Percentiles rank a stretch among this genome's conserved stretches.
Evolutionary conservation across 345 rosid species (phyloP).

Genomic region (Conringia planisiliqua): DNA sequence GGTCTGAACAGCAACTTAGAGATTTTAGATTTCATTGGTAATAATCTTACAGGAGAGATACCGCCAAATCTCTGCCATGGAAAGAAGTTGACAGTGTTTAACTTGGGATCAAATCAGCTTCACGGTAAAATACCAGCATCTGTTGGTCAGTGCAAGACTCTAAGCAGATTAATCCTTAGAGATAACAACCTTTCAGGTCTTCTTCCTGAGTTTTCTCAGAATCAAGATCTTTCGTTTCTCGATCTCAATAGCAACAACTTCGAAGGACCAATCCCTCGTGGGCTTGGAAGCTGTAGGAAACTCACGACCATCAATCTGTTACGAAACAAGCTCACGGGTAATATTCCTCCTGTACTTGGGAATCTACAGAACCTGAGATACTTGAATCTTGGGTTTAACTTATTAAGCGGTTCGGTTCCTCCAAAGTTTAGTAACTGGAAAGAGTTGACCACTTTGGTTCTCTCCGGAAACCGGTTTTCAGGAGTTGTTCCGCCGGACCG

Average conservation of each 20-base stretch:
- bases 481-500: slow-evolving; percentile 51
- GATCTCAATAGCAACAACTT: slow-evolving; percentile 53
- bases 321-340: slow-evolving; percentile 49
- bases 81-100: slow-evolving; percentile 44
- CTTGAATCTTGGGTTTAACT: slow-evolving; percentile 57
- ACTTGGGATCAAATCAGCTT: slow-evolving; percentile 54
- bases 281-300: slow-evolving; percentile 47
- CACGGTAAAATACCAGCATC: slow-evolving; percentile 52
- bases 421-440: slow-evolving; percentile 47
- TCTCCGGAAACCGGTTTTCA: slow-evolving; percentile 51
- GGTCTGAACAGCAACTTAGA: slow-evolving; percentile 64
- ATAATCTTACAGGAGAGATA: slow-evolving; percentile 57
- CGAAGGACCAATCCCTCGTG: slow-evolving; percentile 53
- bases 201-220: slow-evolving; percentile 52
- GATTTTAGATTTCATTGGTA: slow-evolving; percentile 56
- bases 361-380: slow-evolving; percentile 40
- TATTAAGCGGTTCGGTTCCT: slow-evolving; percentile 51
- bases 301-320: slow-evolving; percentile 50
- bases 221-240: slow-evolving; percentile 38
- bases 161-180: slow-evolving; percentile 54
- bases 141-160: slow-evolving; percentile 48
- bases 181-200: slow-evolving; percentile 48
- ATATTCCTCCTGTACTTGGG: slow-evolving; percentile 49
- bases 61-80: slow-evolving; percentile 61
- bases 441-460: slow-evolving; percentile 45